These are phyloP conservation scores for Iberis pinnata DNA, from an alignment of 345 rosid genomes.

Conservation along the genomic window DNA sequence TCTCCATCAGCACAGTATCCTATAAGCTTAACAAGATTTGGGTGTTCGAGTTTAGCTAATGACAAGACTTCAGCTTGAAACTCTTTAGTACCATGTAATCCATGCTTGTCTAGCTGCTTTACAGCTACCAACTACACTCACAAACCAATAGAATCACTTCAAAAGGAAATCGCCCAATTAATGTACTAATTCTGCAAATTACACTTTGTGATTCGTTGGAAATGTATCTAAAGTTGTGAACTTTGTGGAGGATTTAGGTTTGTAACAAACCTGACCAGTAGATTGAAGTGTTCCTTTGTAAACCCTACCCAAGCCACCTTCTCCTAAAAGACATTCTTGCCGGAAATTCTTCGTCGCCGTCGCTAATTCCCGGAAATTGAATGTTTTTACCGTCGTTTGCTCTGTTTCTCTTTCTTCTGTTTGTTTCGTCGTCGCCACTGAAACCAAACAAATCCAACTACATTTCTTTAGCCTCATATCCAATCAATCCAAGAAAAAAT, in stretches of 20 bases:
- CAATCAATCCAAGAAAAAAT: no score
- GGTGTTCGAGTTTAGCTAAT: slow-evolving; percentile 44
- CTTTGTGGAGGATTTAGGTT: not conserved
- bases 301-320: slow-evolving; percentile 74
- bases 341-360: slow-evolving; percentile 73
- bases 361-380: slow-evolving; percentile 63
- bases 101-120: slow-evolving; percentile 66
- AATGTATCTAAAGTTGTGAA: not conserved
- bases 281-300: slow-evolving; percentile 61
- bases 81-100: slow-evolving; percentile 44
- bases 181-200: no score
- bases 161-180: no score
- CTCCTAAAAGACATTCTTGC: slow-evolving; percentile 62
- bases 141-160: not conserved
- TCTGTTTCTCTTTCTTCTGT: slow-evolving; percentile 9
- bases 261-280: slow-evolving; percentile 46
- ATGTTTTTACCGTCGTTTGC: slow-evolving; percentile 13
- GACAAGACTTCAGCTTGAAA: slow-evolving; percentile 46
- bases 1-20: slow-evolving; percentile 83
- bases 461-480: no score
- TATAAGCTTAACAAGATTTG: slow-evolving; percentile 46
- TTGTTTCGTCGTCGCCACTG: no score
- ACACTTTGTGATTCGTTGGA: no score
- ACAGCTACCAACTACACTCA: slow-evolving; percentile 49
- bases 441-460: no score